Evolutionary conservation across 148 eudicot genomes (phyloP), one percentile per base, ranked within the genome.

Genomic region (Gaultheria prostrata): DNA sequence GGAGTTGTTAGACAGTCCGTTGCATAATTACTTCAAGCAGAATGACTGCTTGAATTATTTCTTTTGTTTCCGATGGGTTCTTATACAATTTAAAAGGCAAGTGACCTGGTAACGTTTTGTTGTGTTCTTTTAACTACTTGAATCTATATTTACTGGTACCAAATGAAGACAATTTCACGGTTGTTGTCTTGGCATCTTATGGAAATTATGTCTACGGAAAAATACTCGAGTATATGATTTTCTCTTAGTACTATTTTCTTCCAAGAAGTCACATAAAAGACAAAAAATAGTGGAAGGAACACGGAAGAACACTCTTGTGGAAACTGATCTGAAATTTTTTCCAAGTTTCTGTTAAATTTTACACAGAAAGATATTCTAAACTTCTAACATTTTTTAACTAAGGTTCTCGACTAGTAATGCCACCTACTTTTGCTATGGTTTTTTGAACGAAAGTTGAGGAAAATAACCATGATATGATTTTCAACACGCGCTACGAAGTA

Each of bases 41-140:
- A 87, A 92, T 18, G 99, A 96, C 86, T 96, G 99, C 90, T 87
- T 96, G 86, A 96, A 96, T 78, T 94, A 92, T 87, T 96, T 96
- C 97, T 96, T 96, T 84, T 96, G 97, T 86, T 96, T 96, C 90
- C 97, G 99, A 65, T 96, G 99, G 99, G 89, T 96, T 85, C 94
- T 96, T 80, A 94, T 96, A 84, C 99, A 96, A 85, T 94, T 96
- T 71, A 94, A 96, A 89, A 93, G 99, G 99, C 81, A 86, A 89
- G 96, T 86, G 35, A 26, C 61, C 77, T 12, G 49, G 45, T 61
- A 39, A 26, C 63, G 46, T 80, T 79, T 51, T 43, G 49, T 67
- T 20, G 8, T 79, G 43, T 46, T 78, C 43, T 85, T 86, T 26
- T 48, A 80, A 28, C n/a, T 51, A 43, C 30, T 78, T 48, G 13